These are phyloP conservation scores for Nemania abortiva DNA, from an alignment of 2,329 filamentous ascomycete genomes.

Conservation along the genomic window DNA sequence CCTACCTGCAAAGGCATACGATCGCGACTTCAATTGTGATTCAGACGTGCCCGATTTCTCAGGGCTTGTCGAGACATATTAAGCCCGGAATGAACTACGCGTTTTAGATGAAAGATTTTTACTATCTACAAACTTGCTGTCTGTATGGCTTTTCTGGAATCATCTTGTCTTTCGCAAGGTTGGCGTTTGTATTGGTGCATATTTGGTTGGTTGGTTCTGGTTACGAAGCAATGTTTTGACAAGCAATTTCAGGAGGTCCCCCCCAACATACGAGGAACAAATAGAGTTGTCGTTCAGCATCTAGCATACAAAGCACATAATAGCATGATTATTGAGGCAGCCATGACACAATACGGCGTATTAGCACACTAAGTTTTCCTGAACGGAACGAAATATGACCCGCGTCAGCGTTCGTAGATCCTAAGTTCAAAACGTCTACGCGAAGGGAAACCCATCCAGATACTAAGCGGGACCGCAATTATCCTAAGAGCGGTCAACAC, in stretches of 20 bases:
- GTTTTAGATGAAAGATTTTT: not conserved
- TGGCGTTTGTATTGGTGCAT: constrained; percentile 30
- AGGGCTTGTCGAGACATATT: constrained; percentile 65
- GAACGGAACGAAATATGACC: not conserved
- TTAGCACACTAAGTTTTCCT: not conserved
- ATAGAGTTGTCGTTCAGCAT: not conserved
- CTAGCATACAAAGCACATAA: constrained; percentile 2
- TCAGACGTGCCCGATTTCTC: constrained; percentile 66
- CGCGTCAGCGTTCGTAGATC: not conserved
- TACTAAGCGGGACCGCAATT: not conserved
- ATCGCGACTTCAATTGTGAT: constrained; percentile 77
- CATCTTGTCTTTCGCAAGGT: constrained; percentile 2
- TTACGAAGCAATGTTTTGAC: constrained; percentile 19
- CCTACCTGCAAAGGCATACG: constrained; percentile 80
- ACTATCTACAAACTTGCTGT: not conserved
- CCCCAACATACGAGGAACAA: not conserved
- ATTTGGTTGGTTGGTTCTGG: constrained; percentile 20
- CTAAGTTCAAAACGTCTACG: not conserved
- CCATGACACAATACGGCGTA: not conserved
- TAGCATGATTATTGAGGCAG: not conserved
- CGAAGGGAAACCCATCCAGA: not conserved
- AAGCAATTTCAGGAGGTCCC: not conserved
- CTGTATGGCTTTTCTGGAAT: not conserved
- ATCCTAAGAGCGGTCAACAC: not conserved
- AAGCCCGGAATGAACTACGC: not conserved